Conservation (phyloP, 257 asterid species). For the Penstemon davidsonii region DNA sequence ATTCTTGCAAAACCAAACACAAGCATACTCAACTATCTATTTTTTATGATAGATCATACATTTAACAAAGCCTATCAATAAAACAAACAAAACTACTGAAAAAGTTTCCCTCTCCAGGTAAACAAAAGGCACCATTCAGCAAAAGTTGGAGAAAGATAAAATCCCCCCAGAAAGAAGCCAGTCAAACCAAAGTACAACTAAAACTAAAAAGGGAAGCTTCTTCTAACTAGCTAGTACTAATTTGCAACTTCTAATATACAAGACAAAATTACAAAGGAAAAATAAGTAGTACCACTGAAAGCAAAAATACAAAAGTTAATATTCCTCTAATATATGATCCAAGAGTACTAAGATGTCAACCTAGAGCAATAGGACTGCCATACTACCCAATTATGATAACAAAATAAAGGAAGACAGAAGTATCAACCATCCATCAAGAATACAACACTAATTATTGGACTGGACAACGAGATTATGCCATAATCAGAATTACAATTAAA, state of each 20-base stretch:
- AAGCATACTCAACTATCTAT: conserved; percentile 26
- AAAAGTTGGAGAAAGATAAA: too few relatives aligned
- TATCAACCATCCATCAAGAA: conserved; percentile 31
- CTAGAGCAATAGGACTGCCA: too few relatives aligned
- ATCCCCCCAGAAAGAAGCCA: conserved; percentile 35
- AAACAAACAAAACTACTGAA: conserved; percentile 57
- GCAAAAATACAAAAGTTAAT: too few relatives aligned
- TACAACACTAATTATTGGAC: conserved; percentile 23
- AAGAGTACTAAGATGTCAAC: too few relatives aligned
- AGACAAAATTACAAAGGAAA: too few relatives aligned
- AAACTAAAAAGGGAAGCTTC: conserved; percentile 40
- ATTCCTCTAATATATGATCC: too few relatives aligned
- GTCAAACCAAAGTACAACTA: conserved; percentile 37
- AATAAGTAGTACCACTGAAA: too few relatives aligned
- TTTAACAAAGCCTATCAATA: conserved; percentile 41
- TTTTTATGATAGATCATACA: conserved; percentile 20
- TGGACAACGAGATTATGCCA: conserved; percentile 22
- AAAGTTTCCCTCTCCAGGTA: conserved; percentile 24
- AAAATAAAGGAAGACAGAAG: conserved; percentile 27
- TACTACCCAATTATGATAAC: conserved; percentile 21
- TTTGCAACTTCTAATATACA: too few relatives aligned
- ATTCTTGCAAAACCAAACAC: conserved; percentile 34
- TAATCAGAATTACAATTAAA: conserved; percentile 19
- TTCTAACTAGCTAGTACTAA: conserved; percentile 40
- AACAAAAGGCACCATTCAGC: too few relatives aligned